Base-by-base conservation (phyloP, 2,329 filamentous ascomycete species). In the Aspergillus fumigatus region DNA sequence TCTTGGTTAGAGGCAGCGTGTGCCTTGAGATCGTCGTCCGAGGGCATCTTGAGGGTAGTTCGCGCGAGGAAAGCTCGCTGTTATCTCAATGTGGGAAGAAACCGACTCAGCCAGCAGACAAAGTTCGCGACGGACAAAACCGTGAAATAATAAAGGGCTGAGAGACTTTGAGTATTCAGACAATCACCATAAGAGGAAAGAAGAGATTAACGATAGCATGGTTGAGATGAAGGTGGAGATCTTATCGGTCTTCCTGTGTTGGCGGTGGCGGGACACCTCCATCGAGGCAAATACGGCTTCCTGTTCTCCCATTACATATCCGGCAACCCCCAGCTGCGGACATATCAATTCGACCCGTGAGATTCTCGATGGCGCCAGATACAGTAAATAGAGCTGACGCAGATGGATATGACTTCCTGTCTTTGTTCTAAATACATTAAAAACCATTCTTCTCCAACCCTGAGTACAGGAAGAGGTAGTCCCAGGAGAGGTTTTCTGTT, bases 1-100 rank as follows among this genome's bases (percentile, higher is more conserved):
- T 96, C 90, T 63, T 84, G 72, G 56, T 82, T 78, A n/a, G 81
- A 79, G 54, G 81, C 77, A 45, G 86, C 85, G 65, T 85, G 84
- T 59, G 85, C 82, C 69, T 81, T 75, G 45, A 79, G 72, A 59
- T 78, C 75, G 57, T 79, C 77, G 47, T 66, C 68, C 41, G 73
- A 65, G 56, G 71, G 67, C 64, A 72, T 76, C 55, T 57, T 62
- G 57, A 54, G 25, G 1, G 48, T 29, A 50, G 14, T 5, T 26
- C 19, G 43, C 4, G 43, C 21, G 32, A 47, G 4, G 43, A 6
- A 5, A 23, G 43, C 43, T 26, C 43, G 43, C 10, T 26, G n/a
- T 45, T 19, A 45, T 45, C 19, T 19, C n/a, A 45, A 23, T 45
- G 8, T 45, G 8, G 21, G 3, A 6, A 43, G 40, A 43, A 21